Base-by-base conservation (phyloP, 164 flowering plant species). In the Magnolia kwangsiensis region DNA sequence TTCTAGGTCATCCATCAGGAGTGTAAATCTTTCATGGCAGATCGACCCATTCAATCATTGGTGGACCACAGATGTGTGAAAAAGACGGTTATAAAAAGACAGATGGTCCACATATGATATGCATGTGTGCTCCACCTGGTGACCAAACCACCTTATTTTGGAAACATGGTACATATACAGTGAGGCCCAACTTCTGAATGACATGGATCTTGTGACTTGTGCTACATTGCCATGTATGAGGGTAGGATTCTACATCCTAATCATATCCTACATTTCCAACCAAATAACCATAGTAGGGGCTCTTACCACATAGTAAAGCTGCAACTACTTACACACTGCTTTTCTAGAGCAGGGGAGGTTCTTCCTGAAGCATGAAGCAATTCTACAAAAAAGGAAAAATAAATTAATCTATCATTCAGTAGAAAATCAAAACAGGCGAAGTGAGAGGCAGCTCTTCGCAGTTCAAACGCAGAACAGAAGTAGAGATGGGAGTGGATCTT, bases 291-390 rank as follows among this genome's bases (percentile, higher is more conserved):
- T 37, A 37, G 45, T 5, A 37, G 29, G 45, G 7, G 45, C 45
- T 37, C 45, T 37, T 37, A 7, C 45, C 45, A 10, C 27, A 67
- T 31, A 29, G 27, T 18, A 1, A 67, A 29, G 7, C 69, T 37
- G 3, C 7, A 7, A 4, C 7, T 72, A 80, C 90, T 84, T 68
- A 84, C 90, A 51, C n/a, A 79, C 51, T 71, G 85, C 69, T 76
- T 82, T 82, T 72, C 23, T 55, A 29, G 72, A 51, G 80, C 90
- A 87, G 50, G 76, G 77, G 69, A 73, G 72, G 68, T 76, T 75
- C 49, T 77, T 67, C 64, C 77, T 63, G 59, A 87, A 82, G 84
- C 88, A 86, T 50, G 77, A 23, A 65, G 14, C 9, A 21, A 75
- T 66, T 2, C 77, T 75, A 27, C 29, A 50, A 50, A 37, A 65